phyloP scores from a whole-genome alignment of 1,139 yeast species.

The Lodderomyces orthopsilosis region DNA sequence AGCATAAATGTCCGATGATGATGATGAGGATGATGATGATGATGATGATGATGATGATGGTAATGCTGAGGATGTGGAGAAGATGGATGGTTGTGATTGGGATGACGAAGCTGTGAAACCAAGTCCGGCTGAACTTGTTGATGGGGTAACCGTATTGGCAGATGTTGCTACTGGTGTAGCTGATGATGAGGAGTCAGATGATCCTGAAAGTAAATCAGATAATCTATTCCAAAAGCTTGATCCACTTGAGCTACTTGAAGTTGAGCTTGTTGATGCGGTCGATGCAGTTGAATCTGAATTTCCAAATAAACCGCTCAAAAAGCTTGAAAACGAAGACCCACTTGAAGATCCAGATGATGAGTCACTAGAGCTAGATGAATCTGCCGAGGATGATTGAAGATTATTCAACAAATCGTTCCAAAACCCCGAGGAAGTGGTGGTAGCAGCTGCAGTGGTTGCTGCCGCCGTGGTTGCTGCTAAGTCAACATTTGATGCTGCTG shows the following conservation, averaged over 20 bases:
- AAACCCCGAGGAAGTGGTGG: constrained; percentile 7
- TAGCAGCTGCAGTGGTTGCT: constrained; percentile 10
- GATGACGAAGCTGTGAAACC: constrained; percentile 6
- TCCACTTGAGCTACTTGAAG: constrained; percentile 1
- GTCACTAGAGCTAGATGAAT: constrained; percentile 3
- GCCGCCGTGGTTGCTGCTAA: constrained; percentile 16
- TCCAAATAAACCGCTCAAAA: constrained; percentile 3
- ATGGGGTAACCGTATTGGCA: constrained; percentile 2
- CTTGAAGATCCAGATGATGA: constrained; percentile 8
- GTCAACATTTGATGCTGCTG: constrained; percentile 10
- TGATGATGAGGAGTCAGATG: constrained; percentile 5
- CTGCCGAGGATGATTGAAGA: constrained; percentile 7
- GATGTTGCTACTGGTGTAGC: constrained; percentile 10
- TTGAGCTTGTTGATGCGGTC: constrained; percentile 2
- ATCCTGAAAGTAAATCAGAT: background rate
- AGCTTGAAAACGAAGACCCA: background rate
- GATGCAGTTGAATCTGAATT: constrained; percentile 3
- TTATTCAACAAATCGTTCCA: constrained; percentile 7
- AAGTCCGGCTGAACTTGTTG: constrained; percentile 4
- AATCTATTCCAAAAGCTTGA: constrained; percentile 4
- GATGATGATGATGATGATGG: constrained; percentile 12
- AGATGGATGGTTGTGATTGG: constrained; percentile 3
- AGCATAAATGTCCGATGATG: constrained; percentile 19
- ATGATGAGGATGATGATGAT: constrained; percentile 13
- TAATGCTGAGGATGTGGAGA: constrained; percentile 8